Conservation (phyloP, 2,329 filamentous ascomycete genomes). For the Claviceps sp. region DNA sequence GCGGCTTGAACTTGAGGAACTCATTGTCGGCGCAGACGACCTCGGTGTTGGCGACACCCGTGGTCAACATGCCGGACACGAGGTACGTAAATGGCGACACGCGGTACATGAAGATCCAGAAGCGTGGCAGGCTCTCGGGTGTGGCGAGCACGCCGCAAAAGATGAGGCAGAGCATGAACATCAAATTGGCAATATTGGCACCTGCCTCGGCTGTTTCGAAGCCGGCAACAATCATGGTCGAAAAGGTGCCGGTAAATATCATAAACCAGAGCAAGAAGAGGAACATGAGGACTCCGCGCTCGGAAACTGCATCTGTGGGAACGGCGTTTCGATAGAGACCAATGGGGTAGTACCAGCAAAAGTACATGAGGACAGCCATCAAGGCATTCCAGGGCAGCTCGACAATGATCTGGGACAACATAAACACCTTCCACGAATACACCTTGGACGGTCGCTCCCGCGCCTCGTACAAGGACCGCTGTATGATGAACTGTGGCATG, state of each 20-base stretch:
- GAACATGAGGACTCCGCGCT: constrained; percentile 69
- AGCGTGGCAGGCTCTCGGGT: constrained; percentile 49
- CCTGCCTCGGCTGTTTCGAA: constrained; percentile 63
- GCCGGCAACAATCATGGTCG: constrained; percentile 62
- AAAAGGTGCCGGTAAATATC: constrained; percentile 70
- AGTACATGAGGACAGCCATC: constrained; percentile 62
- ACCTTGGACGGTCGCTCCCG: constrained; percentile 74
- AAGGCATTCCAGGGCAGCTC: constrained; percentile 77
- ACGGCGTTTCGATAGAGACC: constrained; percentile 60
- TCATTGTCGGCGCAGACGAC: constrained; percentile 60
- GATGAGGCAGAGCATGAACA: constrained; percentile 59
- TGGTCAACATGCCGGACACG: constrained; percentile 56
- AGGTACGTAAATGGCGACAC: constrained; percentile 75
- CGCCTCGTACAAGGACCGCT: constrained; percentile 71
- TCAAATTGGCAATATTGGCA: constrained; percentile 61
- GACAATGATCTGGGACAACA: constrained; percentile 69
- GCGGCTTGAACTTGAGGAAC: constrained; percentile 51
- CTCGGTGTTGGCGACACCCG: constrained; percentile 51
- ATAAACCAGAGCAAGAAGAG: constrained; percentile 63
- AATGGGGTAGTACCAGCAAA: constrained; percentile 78
- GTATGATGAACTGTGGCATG: constrained; percentile 76
- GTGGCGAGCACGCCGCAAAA: constrained; percentile 64
- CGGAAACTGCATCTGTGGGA: constrained; percentile 43
- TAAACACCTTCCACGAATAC: constrained; percentile 76
- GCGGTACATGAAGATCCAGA: constrained; percentile 75